Conservation (phyloP, 352 stramenopile species). For the Pythium aristosporum region DNA sequence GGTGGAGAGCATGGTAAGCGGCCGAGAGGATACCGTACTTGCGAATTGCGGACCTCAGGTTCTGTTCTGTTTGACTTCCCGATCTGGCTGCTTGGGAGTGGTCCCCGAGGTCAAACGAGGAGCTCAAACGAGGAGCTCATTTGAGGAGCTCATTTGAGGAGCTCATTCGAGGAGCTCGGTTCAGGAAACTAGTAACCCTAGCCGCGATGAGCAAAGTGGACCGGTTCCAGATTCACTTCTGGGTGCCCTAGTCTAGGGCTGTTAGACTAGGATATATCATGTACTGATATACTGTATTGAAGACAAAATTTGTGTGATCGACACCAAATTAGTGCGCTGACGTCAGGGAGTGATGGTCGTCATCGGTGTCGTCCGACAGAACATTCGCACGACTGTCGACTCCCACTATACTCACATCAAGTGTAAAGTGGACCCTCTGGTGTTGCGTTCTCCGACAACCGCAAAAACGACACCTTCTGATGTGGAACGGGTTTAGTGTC, state of each 20-base stretch:
- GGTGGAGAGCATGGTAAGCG: conserved; percentile 15
- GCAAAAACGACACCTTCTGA: conserved; percentile 23
- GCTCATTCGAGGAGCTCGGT: conserved; percentile 7
- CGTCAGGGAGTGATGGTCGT: conserved; percentile 23
- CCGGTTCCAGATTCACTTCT: conserved; percentile 15
- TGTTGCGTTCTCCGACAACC: conserved; percentile 26
- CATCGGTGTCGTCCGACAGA: conserved; percentile 10
- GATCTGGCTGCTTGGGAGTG: conserved; percentile 22
- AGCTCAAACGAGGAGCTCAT: conserved; percentile 13
- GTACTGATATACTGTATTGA: conserved; percentile 6
- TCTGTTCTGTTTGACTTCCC: conserved; percentile 1
- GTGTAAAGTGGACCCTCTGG: background rate
- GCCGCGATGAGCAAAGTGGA: background rate
- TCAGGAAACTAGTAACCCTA: background rate
- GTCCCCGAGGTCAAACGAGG: background rate
- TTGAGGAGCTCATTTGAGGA: conserved; percentile 4
- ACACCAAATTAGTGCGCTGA: conserved; percentile 8
- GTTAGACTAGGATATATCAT: background rate
- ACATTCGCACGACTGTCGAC: conserved; percentile 10
- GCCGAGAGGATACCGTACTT: background rate
- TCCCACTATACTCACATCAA: conserved; percentile 26
- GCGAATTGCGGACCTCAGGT: conserved; percentile 8
- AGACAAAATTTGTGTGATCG: conserved; percentile 7
- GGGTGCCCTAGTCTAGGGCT: no score
- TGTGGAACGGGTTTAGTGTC: conserved; percentile 11